Conservation (phyloP, 139 green algal species). For the Chlamydomonas applanata region DNA sequence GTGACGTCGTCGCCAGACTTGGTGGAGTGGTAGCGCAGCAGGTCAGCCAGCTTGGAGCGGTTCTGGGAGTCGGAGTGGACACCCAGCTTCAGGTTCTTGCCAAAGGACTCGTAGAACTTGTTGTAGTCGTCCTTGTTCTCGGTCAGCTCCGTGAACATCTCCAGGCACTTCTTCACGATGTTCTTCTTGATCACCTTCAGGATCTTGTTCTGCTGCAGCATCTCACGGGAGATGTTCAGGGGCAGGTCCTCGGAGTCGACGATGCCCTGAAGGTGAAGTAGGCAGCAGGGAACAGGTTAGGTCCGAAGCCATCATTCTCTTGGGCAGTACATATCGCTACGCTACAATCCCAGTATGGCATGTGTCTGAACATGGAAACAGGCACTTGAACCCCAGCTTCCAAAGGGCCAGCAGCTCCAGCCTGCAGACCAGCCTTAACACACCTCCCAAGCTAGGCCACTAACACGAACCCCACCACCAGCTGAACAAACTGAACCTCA, state of each 20-base stretch:
- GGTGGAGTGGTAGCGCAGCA: conserved; percentile 92
- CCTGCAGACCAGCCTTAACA: too few relatives aligned
- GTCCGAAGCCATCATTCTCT: too few relatives aligned
- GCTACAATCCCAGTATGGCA: too few relatives aligned
- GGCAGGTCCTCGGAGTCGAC: conserved; percentile 98
- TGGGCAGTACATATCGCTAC: too few relatives aligned
- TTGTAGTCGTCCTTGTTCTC: conserved; percentile 99
- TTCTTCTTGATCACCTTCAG: conserved; percentile 99
- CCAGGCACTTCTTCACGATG: conserved; percentile 99
- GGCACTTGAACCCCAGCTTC: too few relatives aligned
- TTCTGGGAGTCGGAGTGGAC: conserved; percentile 97
- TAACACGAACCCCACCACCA: too few relatives aligned
- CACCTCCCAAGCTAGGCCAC: too few relatives aligned
- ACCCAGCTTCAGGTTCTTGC: conserved; percentile 99
- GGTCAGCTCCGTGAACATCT: conserved; percentile 94
- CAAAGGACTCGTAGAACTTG: conserved; percentile 99
- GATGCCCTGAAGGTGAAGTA: conserved; percentile 95
- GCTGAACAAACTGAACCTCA: too few relatives aligned
- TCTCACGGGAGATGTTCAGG: conserved; percentile 99
- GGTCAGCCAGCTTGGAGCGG: conserved; percentile 95
- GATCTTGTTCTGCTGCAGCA: conserved; percentile 99
- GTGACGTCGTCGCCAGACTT: conserved; percentile 98
- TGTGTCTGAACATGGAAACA: too few relatives aligned
- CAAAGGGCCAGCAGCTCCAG: too few relatives aligned
- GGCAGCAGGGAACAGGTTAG: conserved; percentile 52